Conservation (phyloP, 2,329 filamentous ascomycete genomes). For the Didymella lethalis region DNA sequence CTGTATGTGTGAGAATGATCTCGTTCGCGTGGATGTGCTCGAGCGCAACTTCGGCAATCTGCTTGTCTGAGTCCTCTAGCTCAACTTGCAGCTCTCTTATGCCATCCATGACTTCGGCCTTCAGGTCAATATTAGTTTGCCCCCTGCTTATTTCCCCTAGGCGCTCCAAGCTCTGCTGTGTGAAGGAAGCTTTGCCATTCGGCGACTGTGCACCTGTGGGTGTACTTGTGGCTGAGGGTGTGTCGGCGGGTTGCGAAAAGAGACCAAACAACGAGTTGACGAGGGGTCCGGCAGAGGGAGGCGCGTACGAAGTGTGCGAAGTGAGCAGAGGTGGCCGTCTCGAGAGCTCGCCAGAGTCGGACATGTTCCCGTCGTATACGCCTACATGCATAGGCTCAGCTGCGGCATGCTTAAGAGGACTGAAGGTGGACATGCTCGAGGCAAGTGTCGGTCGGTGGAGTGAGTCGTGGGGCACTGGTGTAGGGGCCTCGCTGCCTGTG, state of each 20-base stretch:
- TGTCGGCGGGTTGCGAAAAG: conserved; percentile 72
- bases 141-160: conserved; percentile 50
- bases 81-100: conserved; percentile 97
- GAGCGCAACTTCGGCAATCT: conserved; percentile 86
- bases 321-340: conserved; percentile 68
- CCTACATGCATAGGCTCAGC: conserved; percentile 47
- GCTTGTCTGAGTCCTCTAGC: conserved; percentile 88
- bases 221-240: conserved; percentile 56
- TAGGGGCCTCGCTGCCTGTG: conserved; percentile 63
- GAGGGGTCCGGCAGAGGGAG: conserved; percentile 60
- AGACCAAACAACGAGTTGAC: conserved; percentile 86
- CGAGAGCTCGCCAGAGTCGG: conserved; percentile 47
- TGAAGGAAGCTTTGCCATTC: conserved; percentile 51
- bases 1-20: conserved; percentile 87
- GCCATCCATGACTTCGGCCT: conserved; percentile 89
- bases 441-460: conserved; percentile 48
- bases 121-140: conserved; percentile 69
- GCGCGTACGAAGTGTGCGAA: conserved; percentile 69
- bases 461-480: conserved; percentile 38
- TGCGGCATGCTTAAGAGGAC: conserved; percentile 55
- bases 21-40: conserved; percentile 95
- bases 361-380: conserved; percentile 41
- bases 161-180: conserved; percentile 49
- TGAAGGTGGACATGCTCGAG: conserved; percentile 57
- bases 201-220: conserved; percentile 63